phyloP scores from a whole-genome alignment of 1,139 yeast genomes.

The Debaryomyces fabryi region DNA sequence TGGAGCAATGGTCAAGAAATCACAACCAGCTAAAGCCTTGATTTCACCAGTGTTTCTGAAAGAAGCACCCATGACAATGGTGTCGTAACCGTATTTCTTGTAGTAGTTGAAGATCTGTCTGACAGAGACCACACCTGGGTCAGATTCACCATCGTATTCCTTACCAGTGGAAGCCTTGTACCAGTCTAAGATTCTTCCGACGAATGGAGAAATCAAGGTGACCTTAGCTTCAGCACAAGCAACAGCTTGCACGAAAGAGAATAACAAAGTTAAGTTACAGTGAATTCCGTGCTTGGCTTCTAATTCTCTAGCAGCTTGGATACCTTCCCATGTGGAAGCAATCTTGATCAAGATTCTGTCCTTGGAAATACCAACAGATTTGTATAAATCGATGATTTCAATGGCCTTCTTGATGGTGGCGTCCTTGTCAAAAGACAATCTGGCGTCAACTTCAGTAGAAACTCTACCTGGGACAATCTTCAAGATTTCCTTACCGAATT shows the following conservation, averaged over 20 bases:
- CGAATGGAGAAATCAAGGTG: conserved; percentile 97
- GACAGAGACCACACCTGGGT: conserved; percentile 96
- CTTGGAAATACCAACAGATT: conserved; percentile 79
- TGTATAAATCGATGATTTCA: conserved; percentile 81
- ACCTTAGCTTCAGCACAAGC: conserved; percentile 98
- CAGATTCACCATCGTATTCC: conserved; percentile 76
- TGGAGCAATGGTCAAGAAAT: conserved; percentile 95
- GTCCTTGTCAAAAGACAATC: conserved; percentile 92
- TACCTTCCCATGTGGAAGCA: conserved; percentile 99
- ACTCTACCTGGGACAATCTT: conserved; percentile 98
- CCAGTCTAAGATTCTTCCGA: conserved; percentile 99
- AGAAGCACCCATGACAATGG: conserved; percentile 99
- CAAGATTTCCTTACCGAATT: conserved; percentile 93
- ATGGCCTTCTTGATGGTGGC: conserved; percentile 93
- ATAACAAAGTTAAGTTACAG: conserved; percentile 92
- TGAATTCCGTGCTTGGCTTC: conserved; percentile 90
- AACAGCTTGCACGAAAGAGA: conserved; percentile 96
- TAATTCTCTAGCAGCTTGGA: conserved; percentile 95
- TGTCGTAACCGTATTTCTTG: conserved; percentile 94
- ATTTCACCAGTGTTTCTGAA: conserved; percentile 98
- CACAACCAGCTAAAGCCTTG: conserved; percentile 96
- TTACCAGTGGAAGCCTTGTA: conserved; percentile 94
- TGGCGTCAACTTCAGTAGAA: conserved; percentile 98
- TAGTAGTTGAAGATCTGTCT: conserved; percentile 91
- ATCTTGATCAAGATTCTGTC: conserved; percentile 93